phyloP scores from a whole-genome alignment of 106 monocot genomes.

The Chionographis japonica region DNA sequence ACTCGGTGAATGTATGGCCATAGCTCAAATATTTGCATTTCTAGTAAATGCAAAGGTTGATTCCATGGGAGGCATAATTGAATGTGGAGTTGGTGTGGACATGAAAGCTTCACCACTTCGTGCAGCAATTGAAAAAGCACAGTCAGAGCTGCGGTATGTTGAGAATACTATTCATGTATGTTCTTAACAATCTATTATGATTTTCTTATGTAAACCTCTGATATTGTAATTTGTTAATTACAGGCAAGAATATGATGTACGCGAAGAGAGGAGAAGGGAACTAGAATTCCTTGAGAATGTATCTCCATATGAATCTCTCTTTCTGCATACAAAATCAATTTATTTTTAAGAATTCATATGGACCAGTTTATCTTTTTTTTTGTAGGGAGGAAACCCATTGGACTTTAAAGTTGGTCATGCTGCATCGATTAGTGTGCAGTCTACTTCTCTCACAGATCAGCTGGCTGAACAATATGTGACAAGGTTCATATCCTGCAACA shows the following conservation, averaged over 20 bases:
- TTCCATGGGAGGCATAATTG: conserved; percentile 80
- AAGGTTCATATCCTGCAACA: conserved; percentile 23
- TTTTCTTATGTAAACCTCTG: background rate
- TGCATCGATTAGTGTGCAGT: conserved; percentile 66
- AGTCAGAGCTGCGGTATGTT: conserved; percentile 69
- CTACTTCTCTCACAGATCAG: conserved; percentile 74
- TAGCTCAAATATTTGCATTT: conserved; percentile 9
- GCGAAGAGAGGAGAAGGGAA: conserved; percentile 83
- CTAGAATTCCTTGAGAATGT: conserved; percentile 90
- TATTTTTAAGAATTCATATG: background rate
- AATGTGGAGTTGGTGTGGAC: conserved; percentile 51
- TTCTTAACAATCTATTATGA: background rate
- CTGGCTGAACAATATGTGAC: conserved; percentile 51
- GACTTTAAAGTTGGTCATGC: conserved; percentile 75
- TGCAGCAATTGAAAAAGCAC: conserved; percentile 77
- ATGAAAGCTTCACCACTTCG: conserved; percentile 69
- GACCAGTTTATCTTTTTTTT: background rate
- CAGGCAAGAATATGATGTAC: conserved; percentile 81
- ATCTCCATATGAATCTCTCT: background rate
- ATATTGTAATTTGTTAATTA: conserved; percentile 3
- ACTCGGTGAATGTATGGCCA: conserved; percentile 18
- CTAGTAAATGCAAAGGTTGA: conserved; percentile 47
- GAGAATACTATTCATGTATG: background rate
- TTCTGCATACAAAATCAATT: background rate
- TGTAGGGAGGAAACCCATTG: conserved; percentile 91